Evolutionary conservation across 768 basidiomycete species (phyloP).

Genomic region (Naganishia kalamii): DNA sequence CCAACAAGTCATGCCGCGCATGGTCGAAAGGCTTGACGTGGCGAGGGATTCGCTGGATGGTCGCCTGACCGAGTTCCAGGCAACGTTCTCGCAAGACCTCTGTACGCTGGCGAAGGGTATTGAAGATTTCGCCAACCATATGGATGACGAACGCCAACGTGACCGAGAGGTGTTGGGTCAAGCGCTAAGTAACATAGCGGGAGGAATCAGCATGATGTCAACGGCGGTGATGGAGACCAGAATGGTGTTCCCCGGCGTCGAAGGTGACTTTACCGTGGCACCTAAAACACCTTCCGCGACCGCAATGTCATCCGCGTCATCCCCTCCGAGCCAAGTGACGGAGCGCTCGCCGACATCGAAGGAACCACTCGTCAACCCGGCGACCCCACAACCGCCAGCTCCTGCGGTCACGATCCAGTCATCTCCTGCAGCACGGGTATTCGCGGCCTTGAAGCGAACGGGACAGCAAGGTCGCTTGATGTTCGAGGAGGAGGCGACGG

Average conservation of each 20-base stretch:
- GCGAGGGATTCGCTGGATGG: neutral
- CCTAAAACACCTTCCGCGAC: neutral
- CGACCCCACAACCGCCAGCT: neutral
- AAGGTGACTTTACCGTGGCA: neutral
- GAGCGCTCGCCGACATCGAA: neutral
- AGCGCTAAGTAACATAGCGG: neutral
- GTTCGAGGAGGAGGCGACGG: neutral
- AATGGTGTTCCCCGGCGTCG: neutral
- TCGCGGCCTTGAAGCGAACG: neutral
- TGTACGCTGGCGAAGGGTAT: neutral
- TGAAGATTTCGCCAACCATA: neutral
- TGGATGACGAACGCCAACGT: neutral
- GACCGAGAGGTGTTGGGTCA: neutral
- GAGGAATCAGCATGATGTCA: neutral
- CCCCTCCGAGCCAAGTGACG: neutral
- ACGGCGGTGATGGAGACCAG: neutral
- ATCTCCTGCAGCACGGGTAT: neutral
- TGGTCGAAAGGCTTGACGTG: neutral
- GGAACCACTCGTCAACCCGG: neutral
- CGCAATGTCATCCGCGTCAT: neutral
- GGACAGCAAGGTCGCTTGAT: neutral
- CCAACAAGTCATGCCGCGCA: neutral
- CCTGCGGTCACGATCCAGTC: neutral
- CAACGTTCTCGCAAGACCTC: neutral
- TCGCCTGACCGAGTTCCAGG: neutral